phyloP scores from a whole-genome alignment of 371 early-diverging fungal genomes.

The Lichtheimia ornata region DNA sequence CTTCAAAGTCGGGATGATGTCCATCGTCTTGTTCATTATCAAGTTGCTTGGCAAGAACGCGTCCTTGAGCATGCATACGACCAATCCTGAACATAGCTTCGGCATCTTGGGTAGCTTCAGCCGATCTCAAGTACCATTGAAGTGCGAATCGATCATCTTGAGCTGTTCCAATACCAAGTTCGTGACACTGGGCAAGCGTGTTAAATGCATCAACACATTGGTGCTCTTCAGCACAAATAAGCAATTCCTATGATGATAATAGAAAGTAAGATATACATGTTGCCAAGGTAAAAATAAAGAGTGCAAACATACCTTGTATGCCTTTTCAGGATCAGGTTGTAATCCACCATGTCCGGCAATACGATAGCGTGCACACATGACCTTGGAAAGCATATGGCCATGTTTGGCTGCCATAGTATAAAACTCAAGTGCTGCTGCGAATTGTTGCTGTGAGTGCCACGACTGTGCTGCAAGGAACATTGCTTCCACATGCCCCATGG shows the following conservation, averaged over 20 bases:
- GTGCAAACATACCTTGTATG: constrained; percentile 32
- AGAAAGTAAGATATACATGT: background rate
- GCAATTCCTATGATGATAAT: constrained; percentile 29
- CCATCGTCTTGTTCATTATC: constrained; percentile 1
- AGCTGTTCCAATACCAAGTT: constrained; percentile 41
- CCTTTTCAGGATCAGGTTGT: constrained; percentile 31
- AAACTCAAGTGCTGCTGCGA: constrained; percentile 43
- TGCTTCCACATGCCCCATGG: constrained; percentile 37
- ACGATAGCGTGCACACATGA: constrained; percentile 45
- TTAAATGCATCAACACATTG: constrained; percentile 41
- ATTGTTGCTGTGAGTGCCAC: constrained; percentile 51
- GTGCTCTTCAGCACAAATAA: constrained; percentile 41
- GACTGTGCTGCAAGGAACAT: constrained; percentile 46
- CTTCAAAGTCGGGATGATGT: constrained; percentile 30
- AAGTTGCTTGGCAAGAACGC: constrained; percentile 10
- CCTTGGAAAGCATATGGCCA: constrained; percentile 37
- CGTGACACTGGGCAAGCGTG: constrained; percentile 47
- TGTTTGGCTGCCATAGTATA: constrained; percentile 40
- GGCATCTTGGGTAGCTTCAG: constrained; percentile 34
- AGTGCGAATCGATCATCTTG: constrained; percentile 50
- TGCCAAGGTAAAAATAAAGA: background rate
- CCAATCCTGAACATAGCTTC: constrained; percentile 51
- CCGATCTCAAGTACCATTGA: constrained; percentile 44
- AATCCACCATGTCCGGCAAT: constrained; percentile 42
- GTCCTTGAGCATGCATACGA: constrained; percentile 36